Base-by-base conservation (phyloP, 2,329 filamentous ascomycete genomes). In the Verticillium nubilum region DNA sequence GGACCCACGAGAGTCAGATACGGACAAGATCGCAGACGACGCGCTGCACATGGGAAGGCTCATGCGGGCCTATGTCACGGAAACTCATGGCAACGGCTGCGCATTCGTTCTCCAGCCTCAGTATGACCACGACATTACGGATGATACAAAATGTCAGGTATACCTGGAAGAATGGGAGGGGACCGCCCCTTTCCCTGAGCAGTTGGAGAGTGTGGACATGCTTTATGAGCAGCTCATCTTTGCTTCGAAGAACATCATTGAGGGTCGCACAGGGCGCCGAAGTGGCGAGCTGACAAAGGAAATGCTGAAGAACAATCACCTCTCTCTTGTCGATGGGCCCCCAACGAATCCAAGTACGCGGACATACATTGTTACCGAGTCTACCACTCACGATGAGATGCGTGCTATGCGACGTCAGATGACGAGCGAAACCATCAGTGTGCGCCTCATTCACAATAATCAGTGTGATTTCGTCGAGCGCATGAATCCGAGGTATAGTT, bases 321-420 rank as follows among this genome's bases (percentile, higher is more conserved):
- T 54, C 17, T 25, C 29, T 31, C 25, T 55, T 5, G 17, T 35
- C 10, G 9, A 33, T 9, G 47, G 53, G 1, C 6, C 10, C 13
- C 4, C 17, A 4, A 5, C n/a, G 2, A 12, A 27, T 17, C 59
- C 58, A 52, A 55, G 57, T 23, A 26, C 54, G 6, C 9, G 37
- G 12, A 52, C 19, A 2, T 63, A 60, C 37, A 56, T 62, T n/a
- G 62, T 73, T 3, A 59, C 60, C 6, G 15, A 35, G 2, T 58
- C 69, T 4, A 70, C 68, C 15, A 63, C 63, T 5, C 62, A 70
- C n/a, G 28, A 60, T 1, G 67, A 67, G 10, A 68, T 70, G 68
- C 31, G 55, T 12, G 63, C 63, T 60, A 68, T 72, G 19, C 60
- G 61, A 15, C 65, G 69, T 23, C 65, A 64, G 23, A 64, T 72